Conservation (phyloP, 352 stramenopile genomes). For the Phytophthora pistaciae region DNA sequence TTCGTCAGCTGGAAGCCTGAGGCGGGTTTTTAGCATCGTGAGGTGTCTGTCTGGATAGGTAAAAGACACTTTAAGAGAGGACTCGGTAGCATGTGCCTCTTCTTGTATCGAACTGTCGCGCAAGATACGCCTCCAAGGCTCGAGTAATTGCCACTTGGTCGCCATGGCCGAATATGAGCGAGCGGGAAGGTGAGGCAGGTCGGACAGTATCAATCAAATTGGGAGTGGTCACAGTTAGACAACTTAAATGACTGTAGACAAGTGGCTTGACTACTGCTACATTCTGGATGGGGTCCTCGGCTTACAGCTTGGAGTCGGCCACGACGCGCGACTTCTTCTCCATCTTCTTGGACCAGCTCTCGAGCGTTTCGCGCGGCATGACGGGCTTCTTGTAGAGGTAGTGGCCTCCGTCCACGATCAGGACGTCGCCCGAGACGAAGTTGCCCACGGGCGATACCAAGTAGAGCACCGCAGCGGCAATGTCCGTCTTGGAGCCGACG, state of each 20-base stretch:
- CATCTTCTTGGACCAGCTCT: slow-evolving; percentile 81
- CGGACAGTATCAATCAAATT: background rate
- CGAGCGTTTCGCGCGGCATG: slow-evolving; percentile 78
- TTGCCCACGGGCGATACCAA: slow-evolving; percentile 77
- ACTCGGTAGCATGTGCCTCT: too few species aligned
- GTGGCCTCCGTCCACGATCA: slow-evolving; percentile 87
- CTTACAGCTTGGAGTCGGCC: slow-evolving; percentile 57
- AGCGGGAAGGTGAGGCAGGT: background rate
- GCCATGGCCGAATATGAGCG: background rate
- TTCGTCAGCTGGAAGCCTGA: background rate
- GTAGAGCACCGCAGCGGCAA: slow-evolving; percentile 84
- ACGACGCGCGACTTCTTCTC: slow-evolving; percentile 69
- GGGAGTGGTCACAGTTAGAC: too few species aligned
- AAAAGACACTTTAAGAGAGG: background rate
- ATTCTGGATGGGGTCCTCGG: background rate
- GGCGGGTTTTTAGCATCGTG: background rate
- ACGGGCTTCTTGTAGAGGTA: slow-evolving; percentile 84
- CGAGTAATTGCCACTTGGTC: background rate
- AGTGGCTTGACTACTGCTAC: background rate
- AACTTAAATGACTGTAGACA: too few species aligned
- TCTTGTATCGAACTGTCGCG: background rate
- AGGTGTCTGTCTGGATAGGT: background rate
- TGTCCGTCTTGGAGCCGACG: slow-evolving; percentile 87
- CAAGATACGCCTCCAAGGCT: background rate
- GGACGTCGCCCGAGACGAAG: slow-evolving; percentile 85